These are phyloP conservation scores for Backusella tuberculispora DNA, from an alignment of 192 early-diverging fungal species.

Conservation along the genomic window DNA sequence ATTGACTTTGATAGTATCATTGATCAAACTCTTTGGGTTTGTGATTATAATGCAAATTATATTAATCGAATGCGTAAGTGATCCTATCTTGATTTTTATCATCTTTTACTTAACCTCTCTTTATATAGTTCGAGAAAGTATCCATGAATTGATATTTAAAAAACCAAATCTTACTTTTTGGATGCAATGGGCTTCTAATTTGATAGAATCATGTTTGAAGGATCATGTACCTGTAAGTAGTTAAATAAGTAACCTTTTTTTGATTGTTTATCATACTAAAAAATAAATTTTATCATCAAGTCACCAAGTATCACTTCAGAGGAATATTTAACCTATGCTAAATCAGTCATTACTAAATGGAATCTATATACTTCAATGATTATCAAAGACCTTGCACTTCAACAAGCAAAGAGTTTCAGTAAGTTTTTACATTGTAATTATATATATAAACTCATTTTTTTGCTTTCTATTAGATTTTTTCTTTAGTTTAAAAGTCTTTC, in stretches of 20 bases:
- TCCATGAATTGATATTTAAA: slow-evolving; percentile 38
- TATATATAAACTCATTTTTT: not conserved
- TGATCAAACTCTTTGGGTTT: slow-evolving; percentile 54
- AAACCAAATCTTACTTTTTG: slow-evolving; percentile 42
- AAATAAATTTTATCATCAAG: not conserved
- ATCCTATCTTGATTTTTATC: not conserved
- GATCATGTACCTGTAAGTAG: slow-evolving; percentile 2
- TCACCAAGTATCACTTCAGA: slow-evolving; percentile 30
- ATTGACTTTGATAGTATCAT: slow-evolving; percentile 49
- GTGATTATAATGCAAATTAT: slow-evolving; percentile 48
- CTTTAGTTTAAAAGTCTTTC: slow-evolving; percentile 45
- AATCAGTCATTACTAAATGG: slow-evolving; percentile 56
- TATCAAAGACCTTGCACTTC: slow-evolving; percentile 46
- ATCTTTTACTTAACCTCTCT: not conserved
- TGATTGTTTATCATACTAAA: too few species aligned
- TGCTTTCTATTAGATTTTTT: slow-evolving; percentile 36
- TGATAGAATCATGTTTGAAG: slow-evolving; percentile 44
- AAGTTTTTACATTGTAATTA: not conserved
- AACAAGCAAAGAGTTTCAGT: slow-evolving; percentile 44
- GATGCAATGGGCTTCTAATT: slow-evolving; percentile 45
- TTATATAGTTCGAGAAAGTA: slow-evolving; percentile 36
- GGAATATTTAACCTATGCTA: slow-evolving; percentile 45
- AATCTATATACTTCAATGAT: slow-evolving; percentile 46
- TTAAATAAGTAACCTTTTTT: too few species aligned
- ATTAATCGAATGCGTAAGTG: slow-evolving; percentile 44